Base-by-base conservation (phyloP, 2,329 filamentous ascomycete genomes). In the Cryphonectria nitschkei region DNA sequence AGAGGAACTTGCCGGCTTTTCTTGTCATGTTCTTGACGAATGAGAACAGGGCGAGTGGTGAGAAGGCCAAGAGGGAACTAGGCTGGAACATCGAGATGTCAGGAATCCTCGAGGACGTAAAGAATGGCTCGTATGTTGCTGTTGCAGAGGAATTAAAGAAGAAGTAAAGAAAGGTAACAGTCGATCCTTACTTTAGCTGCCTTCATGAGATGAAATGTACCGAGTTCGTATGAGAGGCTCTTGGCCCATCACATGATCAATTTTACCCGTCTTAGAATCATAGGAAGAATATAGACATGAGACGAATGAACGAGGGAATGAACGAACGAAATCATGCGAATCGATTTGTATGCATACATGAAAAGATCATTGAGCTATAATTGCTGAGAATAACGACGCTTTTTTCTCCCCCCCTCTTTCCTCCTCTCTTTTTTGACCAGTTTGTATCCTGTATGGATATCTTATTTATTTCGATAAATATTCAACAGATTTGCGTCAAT, bases 51-150 rank as follows among this genome's bases (percentile, higher is more conserved):
- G 78, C 78, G 6, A 79, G 78, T 2, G 78, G 76, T 61, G 75
- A 68, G 29, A 84, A 83, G 76, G 82, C 81, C 4, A 77, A 69
- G 69, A 75, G 74, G 60, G 76, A 79, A 75, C 73, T 84, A 67
- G 82, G 79, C 6, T 85, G 82, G 82, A 67, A 77, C 70, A 76
- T 80, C 1, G 75, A 74, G 54, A 78, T 76, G 63, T 70, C 75
- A 50, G 77, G 78, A 0, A 74, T 83, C 54, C 43, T 84, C 56
- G 79, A 80, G 52, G 82, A 84, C 16, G 74, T 78, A 34, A 63
- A 26, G 34, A 67, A 68, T 1, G 78, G 78, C 0, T 80, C 78
- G 1, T 72, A 71, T 68, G 22, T 76, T 76, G 68, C 43, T 2
- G 32, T 70, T 68, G 68, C 65, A 14, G 54, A 66, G 29, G 54